A percentile compares a stretch with the other conserved stretches of the same genome.
Conservation (phyloP, 495 filamentous ascomycete genomes). For the Hyaloscypha bicolor region DNA sequence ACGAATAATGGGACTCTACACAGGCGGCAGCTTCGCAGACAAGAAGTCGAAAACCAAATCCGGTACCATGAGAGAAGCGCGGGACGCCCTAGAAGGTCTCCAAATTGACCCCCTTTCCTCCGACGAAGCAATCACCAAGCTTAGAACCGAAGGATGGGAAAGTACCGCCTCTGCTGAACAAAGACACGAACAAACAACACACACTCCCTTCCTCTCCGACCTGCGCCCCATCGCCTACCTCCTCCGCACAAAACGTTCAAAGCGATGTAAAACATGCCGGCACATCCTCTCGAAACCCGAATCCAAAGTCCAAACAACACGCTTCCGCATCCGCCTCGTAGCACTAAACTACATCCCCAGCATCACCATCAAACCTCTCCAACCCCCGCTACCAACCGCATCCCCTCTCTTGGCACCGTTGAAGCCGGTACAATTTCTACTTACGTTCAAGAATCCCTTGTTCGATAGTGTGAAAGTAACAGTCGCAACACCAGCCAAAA, state of each 20-base stretch:
- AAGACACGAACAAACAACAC: slow-evolving; percentile 40
- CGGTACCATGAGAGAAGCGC: slow-evolving; percentile 76
- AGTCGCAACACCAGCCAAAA: slow-evolving; percentile 79
- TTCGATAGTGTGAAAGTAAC: slow-evolving; percentile 88
- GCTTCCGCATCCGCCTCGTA: slow-evolving; percentile 87
- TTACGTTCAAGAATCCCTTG: slow-evolving; percentile 90
- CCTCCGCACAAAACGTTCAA: slow-evolving; percentile 87
- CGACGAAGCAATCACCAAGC: slow-evolving; percentile 44
- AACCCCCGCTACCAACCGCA: slow-evolving; percentile 49
- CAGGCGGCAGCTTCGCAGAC: slow-evolving; percentile 57
- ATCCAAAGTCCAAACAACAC: slow-evolving; percentile 78
- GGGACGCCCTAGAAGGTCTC: slow-evolving; percentile 68
- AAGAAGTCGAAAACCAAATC: slow-evolving; percentile 70
- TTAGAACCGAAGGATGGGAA: slow-evolving; percentile 45
- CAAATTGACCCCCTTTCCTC: slow-evolving; percentile 54
- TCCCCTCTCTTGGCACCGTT: slow-evolving; percentile 58
- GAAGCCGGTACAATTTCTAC: slow-evolving; percentile 75
- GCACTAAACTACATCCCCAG: slow-evolving; percentile 88
- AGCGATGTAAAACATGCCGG: slow-evolving; percentile 88
- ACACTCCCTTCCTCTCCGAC: slow-evolving; percentile 48
- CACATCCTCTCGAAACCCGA: slow-evolving; percentile 98
- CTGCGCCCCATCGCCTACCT: slow-evolving; percentile 79
- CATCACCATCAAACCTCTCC: slow-evolving; percentile 68
- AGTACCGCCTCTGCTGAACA: slow-evolving; percentile 55
- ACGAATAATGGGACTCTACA: slow-evolving; percentile 90